These are phyloP conservation scores for Phytophthora pseudosyringae DNA, from an alignment of 352 stramenopile species.

Conservation along the genomic window DNA sequence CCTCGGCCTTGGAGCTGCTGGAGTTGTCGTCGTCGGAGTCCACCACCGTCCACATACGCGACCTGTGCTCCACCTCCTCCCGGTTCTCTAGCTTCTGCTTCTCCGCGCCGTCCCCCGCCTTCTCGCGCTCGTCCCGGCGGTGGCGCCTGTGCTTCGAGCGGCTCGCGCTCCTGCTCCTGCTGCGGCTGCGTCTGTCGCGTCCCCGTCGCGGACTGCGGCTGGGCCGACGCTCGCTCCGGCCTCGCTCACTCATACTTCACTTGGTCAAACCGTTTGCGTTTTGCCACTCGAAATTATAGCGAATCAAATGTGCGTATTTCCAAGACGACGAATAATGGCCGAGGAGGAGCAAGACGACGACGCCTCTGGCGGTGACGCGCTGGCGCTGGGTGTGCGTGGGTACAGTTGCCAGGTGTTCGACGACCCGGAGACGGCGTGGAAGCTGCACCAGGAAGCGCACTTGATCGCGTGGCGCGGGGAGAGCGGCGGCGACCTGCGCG, in stretches of 20 bases:
- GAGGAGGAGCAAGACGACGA: not conserved
- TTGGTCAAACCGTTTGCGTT: not conserved
- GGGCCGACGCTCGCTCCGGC: conserved; percentile 21
- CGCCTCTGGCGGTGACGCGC: conserved; percentile 3
- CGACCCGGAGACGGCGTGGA: conserved; percentile 51
- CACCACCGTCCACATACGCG: conserved; percentile 55
- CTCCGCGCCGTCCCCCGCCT: conserved; percentile 21
- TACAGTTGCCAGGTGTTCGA: conserved; percentile 64
- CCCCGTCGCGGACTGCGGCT: conserved; percentile 28
- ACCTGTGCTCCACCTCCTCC: conserved; percentile 42
- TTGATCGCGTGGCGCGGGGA: conserved; percentile 59
- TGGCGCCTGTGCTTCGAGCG: conserved; percentile 37
- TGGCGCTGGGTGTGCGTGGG: conserved; percentile 53
- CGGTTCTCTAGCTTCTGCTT: conserved; percentile 43
- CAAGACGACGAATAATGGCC: conserved; percentile 12
- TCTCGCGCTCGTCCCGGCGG: conserved; percentile 12
- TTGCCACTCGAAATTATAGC: conserved; percentile 11
- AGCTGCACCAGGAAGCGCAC: conserved; percentile 60
- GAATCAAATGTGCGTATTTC: conserved; percentile 13
- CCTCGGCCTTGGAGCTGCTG: conserved; percentile 6
- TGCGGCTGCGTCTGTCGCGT: conserved; percentile 10
- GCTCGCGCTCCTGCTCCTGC: conserved; percentile 22
- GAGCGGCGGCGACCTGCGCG: conserved; percentile 37
- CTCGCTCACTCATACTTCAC: conserved; percentile 27
- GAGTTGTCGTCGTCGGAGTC: conserved; percentile 38